phyloP scores from a whole-genome alignment of 192 early-diverging fungal species.

The Umbelopsis sp. region DNA sequence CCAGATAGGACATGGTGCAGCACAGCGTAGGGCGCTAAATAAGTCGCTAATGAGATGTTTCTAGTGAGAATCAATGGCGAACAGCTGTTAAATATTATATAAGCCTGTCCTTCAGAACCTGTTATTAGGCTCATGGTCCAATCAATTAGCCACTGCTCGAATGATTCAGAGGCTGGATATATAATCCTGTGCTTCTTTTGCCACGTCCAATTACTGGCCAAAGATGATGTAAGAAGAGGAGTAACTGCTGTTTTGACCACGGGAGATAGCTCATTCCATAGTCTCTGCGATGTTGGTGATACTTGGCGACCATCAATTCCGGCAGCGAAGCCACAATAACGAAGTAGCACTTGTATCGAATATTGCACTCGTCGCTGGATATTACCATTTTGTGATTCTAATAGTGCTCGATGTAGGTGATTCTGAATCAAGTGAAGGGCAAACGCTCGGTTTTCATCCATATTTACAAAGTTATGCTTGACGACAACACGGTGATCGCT shows the following conservation, averaged over 20 bases:
- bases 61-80: constrained; percentile 13
- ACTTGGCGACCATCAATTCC: background rate
- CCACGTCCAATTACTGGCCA: constrained; percentile 14
- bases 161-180: background rate
- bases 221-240: background rate
- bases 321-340: background rate
- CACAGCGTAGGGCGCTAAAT: constrained; percentile 16
- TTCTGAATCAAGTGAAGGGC: constrained; percentile 8
- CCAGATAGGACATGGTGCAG: background rate
- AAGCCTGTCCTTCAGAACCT: background rate
- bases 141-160: constrained; percentile 2
- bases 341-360: constrained; percentile 4
- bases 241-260: background rate
- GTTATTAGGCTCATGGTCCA: constrained; percentile 11
- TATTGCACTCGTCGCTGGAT: constrained; percentile 5
- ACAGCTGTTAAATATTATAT: constrained; percentile 23
- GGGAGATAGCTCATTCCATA: constrained; percentile 3
- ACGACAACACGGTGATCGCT: constrained; percentile 1
- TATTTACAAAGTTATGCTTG: constrained; percentile 4
- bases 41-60: background rate
- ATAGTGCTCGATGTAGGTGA: background rate
- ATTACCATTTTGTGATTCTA: constrained; percentile 11
- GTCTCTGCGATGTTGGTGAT: background rate
- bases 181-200: background rate
- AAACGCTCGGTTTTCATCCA: constrained; percentile 8